Percentiles rank a stretch among this genome's conserved stretches.
Evolutionary conservation across 1,139 yeast genomes (phyloP).

Genomic region (Saccharomyces hybrid): DNA sequence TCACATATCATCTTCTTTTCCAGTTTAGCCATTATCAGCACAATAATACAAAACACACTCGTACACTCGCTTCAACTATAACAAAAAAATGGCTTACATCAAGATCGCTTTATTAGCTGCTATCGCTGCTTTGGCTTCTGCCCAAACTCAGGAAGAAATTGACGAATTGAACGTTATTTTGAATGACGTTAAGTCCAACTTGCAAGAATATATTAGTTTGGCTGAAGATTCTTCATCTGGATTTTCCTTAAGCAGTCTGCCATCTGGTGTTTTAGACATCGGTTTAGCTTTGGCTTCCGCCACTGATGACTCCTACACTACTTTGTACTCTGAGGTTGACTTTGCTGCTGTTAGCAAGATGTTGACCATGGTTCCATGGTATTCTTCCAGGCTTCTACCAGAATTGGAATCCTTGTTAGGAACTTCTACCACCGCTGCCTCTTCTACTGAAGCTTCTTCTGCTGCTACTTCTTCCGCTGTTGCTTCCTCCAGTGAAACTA

Average conservation of each 20-base stretch:
- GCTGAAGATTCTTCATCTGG: slow-evolving; percentile 3
- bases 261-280: slow-evolving; percentile 4
- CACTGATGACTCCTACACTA: slow-evolving; percentile 19
- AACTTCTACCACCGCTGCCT: neutral
- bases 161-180: slow-evolving; percentile 8
- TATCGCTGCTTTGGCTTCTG: slow-evolving; percentile 8
- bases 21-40: neutral
- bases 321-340: slow-evolving; percentile 26
- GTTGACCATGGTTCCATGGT: slow-evolving; percentile 36
- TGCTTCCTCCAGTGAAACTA: slow-evolving; percentile 8
- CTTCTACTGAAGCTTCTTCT: slow-evolving; percentile 1
- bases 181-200: slow-evolving; percentile 2
- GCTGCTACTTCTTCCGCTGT: neutral
- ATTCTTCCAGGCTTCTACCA: slow-evolving; percentile 28
- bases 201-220: slow-evolving; percentile 3
- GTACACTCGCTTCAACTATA: neutral
- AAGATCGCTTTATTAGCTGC: slow-evolving; percentile 10
- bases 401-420: slow-evolving; percentile 20
- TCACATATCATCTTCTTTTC: neutral
- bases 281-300: slow-evolving; percentile 7
- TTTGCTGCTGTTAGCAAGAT: slow-evolving; percentile 25
- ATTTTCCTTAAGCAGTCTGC: slow-evolving; percentile 2
- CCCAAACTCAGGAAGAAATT: slow-evolving; percentile 6
- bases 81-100: slow-evolving; percentile 5
- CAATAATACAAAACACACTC: too few relatives aligned